Base-by-base conservation (phyloP, 805 yeast species). In the Yamadazyma sp. region DNA sequence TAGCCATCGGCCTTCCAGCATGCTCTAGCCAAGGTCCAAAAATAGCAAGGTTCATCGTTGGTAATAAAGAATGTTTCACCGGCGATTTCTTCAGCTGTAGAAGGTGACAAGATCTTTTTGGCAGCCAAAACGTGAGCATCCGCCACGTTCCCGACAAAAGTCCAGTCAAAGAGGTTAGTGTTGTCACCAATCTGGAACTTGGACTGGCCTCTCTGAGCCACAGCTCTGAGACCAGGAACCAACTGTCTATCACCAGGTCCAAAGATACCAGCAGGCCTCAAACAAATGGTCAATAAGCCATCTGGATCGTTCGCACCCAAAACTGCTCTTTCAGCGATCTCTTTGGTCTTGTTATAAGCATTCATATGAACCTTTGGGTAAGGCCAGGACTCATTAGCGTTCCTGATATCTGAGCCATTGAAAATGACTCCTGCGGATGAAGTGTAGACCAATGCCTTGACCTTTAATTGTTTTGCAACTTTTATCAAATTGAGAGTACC, bases 161-260 rank as follows among this genome's bases (percentile, higher is more conserved):
- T 88, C 86, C 96, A 90, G 59, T 93, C 99, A 53, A 91, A 93
- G 39, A 93, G 64, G 57, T 93, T 93, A 59, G 85, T 80, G 64
- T 93, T 93, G 58, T 88, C 95, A 48, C 99, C 99, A 33, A 93
- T 71, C 64, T 93, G 99, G 61, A 87, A 87, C 60, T 84, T 84
- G 15, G 93, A 83, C 60, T 91, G 96, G 6, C 95, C 95, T 38
- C 77, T 66, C 41, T 75, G 74, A 3, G 95, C 89, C 29, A 87
- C 96, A 11, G 74, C 74, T 55, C 96, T 78, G 42, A 93, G 70
- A 3, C 95, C 95, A 9, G 99, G 99, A 31, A 93, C 93, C 54
- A 93, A 67, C 60, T 93, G 99, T 44, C 99, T 78, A 60, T 93
- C 99, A 29, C 99, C 98, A 5, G 98, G 99, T 4, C 99, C 99